A percentile compares a stretch with the other conserved stretches of the same genome.
phyloP scores from a whole-genome alignment of 1,284 basidiomycete species.

The Ceratobasidium sp. region DNA sequence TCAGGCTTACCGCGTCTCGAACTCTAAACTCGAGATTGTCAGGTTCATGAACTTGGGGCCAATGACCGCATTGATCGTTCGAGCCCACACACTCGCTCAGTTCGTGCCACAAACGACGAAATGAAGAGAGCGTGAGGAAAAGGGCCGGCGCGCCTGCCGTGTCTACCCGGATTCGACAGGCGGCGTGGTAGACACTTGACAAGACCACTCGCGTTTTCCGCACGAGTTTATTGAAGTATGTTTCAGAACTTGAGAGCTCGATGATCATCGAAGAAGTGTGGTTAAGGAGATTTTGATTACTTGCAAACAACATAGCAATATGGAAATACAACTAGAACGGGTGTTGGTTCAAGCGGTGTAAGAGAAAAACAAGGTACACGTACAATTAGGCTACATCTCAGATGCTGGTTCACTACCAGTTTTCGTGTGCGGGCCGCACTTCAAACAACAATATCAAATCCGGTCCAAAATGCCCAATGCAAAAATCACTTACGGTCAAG shows the following conservation, averaged over 20 bases:
- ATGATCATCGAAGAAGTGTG: no score
- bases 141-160: no score
- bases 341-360: not conserved
- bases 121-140: not conserved
- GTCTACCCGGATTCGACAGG: no score
- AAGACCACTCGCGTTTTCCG: no score
- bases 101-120: conserved; percentile 46
- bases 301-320: not conserved
- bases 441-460: conserved; percentile 39
- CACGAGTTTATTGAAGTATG: no score
- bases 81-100: conserved; percentile 47
- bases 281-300: conserved; percentile 6
- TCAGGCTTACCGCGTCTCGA: conserved; percentile 25
- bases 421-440: conserved; percentile 62
- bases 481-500: conserved; percentile 64
- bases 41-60: not conserved
- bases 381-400: not conserved
- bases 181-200: no score
- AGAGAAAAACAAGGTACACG: not conserved
- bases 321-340: not conserved
- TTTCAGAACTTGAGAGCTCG: no score
- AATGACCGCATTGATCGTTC: not conserved
- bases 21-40: conserved; percentile 10
- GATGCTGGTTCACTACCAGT: conserved; percentile 53
- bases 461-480: not conserved